Conservation (phyloP, 2,329 filamentous ascomycete species). For the Cladosporium sp. region DNA sequence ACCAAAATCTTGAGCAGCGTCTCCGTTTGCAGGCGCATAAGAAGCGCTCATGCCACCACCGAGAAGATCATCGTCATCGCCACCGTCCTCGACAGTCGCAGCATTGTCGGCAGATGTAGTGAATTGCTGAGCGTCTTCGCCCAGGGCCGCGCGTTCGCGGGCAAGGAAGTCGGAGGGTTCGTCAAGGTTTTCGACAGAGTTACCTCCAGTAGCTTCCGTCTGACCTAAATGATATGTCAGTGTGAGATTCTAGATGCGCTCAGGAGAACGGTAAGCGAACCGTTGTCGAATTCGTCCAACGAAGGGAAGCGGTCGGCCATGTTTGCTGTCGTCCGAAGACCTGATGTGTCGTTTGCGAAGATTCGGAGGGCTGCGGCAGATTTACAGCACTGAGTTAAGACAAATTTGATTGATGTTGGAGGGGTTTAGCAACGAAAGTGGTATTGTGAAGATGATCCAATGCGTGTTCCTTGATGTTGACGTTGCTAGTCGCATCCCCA, state of each 20-base stretch:
- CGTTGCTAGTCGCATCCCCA: background rate
- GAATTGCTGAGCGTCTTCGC: conserved; percentile 92
- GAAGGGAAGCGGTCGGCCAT: conserved; percentile 52
- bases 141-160: conserved; percentile 83
- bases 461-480: background rate
- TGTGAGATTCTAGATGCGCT: conserved; percentile 16
- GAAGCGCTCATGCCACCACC: conserved; percentile 46
- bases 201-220: conserved; percentile 57
- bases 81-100: conserved; percentile 49
- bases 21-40: conserved; percentile 30
- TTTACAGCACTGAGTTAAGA: no score
- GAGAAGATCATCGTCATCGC: conserved; percentile 61
- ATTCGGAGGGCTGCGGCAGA: background rate
- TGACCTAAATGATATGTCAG: conserved; percentile 51
- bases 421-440: background rate
- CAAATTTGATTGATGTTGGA: no score
- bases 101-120: conserved; percentile 67
- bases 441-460: conserved; percentile 3
- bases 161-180: conserved; percentile 81
- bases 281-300: conserved; percentile 50
- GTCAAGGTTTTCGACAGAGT: conserved; percentile 46
- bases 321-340: conserved; percentile 16
- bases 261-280: conserved; percentile 29
- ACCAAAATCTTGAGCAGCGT: conserved; percentile 12
- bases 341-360: conserved; percentile 3